phyloP scores from a whole-genome alignment of 768 basidiomycete species.

The Amanita fuliginea region DNA sequence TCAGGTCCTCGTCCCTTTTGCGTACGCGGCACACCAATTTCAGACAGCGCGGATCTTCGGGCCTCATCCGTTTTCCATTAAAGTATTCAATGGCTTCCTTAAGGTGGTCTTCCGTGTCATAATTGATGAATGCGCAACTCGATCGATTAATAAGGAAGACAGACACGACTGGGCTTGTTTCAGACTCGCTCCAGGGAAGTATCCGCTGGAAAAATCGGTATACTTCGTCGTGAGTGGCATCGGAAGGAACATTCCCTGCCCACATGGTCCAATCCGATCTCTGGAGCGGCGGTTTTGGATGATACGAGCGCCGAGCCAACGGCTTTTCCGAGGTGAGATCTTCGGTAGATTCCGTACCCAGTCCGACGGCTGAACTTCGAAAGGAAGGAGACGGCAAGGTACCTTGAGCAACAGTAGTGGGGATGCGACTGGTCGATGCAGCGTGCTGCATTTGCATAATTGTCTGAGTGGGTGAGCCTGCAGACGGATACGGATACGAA shows the following conservation, averaged over 20 bases:
- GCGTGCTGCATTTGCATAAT: conserved; percentile 11
- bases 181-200: conserved; percentile 8
- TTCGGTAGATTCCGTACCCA: background rate
- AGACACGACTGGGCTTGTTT: conserved; percentile 35
- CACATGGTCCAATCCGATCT: conserved; percentile 95
- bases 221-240: conserved; percentile 76
- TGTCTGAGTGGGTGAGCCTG: conserved; percentile 10
- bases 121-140: conserved; percentile 92
- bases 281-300: conserved; percentile 60
- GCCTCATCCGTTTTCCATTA: conserved; percentile 61
- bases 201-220: conserved; percentile 67
- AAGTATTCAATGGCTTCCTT: conserved; percentile 58
- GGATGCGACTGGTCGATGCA: conserved; percentile 6
- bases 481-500: conserved; percentile 18
- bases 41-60: conserved; percentile 62
- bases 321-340: conserved; percentile 15
- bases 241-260: conserved; percentile 85
- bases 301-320: conserved; percentile 42
- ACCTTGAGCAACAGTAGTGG: background rate
- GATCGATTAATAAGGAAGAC: conserved; percentile 94
- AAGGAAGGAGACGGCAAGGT: background rate
- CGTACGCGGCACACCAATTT: conserved; percentile 77
- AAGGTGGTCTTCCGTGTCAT: conserved; percentile 50
- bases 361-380: background rate
- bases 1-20: conserved; percentile 72